phyloP scores from a whole-genome alignment of 2,329 filamentous ascomycete species.

The Chaetomiaceae sp. region DNA sequence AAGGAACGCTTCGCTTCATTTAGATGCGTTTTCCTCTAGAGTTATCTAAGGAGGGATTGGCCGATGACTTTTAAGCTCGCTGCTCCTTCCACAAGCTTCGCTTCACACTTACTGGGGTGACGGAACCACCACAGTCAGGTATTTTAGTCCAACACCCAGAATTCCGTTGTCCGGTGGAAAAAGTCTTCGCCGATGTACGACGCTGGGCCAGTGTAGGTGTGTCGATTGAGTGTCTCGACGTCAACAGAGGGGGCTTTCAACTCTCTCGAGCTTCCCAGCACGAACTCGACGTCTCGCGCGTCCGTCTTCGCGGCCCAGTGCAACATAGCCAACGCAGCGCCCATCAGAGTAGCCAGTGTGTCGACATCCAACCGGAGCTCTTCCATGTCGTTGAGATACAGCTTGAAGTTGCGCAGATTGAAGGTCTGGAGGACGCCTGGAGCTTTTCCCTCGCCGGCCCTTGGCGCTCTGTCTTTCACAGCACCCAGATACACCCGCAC shows the following conservation, averaged over 20 bases:
- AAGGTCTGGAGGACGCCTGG: not conserved
- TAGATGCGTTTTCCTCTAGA: too few species aligned
- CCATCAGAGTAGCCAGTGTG: not conserved
- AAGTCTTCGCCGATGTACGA: not conserved
- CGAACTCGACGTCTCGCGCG: slow-evolving; percentile 1
- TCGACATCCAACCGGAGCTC: not conserved
- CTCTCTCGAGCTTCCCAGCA: not conserved
- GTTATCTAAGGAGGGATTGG: too few species aligned
- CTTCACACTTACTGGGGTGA: too few species aligned
- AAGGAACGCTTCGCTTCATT: too few species aligned
- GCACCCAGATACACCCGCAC: not conserved
- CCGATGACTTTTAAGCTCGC: too few species aligned
- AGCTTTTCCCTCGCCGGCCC: too few species aligned
- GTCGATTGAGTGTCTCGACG: not conserved
- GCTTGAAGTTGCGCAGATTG: not conserved
- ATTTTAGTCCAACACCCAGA: slow-evolving; percentile 1
- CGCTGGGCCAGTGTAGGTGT: not conserved
- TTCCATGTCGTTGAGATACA: not conserved
- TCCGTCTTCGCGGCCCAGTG: slow-evolving; percentile 4
- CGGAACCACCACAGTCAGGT: too few species aligned
- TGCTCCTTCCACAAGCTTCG: too few species aligned
- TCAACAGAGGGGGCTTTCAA: not conserved
- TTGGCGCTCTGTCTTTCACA: too few species aligned
- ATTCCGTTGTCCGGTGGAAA: not conserved
- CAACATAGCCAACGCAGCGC: not conserved